These are phyloP conservation scores for Inonotus hispidus DNA, from an alignment of 1,284 basidiomycete species.

Conservation along the genomic window DNA sequence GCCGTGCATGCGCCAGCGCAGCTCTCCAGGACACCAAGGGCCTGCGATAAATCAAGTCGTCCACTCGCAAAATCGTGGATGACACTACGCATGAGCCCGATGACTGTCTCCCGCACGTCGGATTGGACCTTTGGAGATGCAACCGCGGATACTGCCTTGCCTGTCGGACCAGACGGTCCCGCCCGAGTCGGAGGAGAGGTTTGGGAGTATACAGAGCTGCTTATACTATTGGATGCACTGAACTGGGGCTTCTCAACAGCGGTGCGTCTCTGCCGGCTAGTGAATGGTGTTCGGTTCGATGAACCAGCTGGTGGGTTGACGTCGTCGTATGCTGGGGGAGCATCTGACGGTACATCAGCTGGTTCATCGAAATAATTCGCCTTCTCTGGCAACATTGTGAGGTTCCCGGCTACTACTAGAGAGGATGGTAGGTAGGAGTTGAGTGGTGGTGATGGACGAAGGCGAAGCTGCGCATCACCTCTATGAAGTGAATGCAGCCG, in stretches of 20 bases:
- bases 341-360: background rate
- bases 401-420: background rate
- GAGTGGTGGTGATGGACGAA: too few relatives aligned
- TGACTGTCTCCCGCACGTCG: slow-evolving; percentile 42
- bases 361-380: background rate
- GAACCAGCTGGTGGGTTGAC: background rate
- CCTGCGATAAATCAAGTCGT: slow-evolving; percentile 20
- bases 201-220: background rate
- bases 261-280: background rate
- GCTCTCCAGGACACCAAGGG: slow-evolving; percentile 36
- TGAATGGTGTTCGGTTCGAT: background rate
- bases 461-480: too few relatives aligned
- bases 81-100: slow-evolving; percentile 43
- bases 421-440: too few relatives aligned
- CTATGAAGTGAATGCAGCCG: too few relatives aligned
- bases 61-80: slow-evolving; percentile 27
- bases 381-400: background rate
- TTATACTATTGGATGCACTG: background rate
- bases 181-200: background rate
- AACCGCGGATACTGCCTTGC: background rate
- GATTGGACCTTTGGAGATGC: slow-evolving; percentile 4
- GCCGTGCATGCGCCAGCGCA: slow-evolving; percentile 41
- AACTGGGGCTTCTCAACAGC: background rate
- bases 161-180: background rate
- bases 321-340: background rate